Conservation (phyloP, 2,329 filamentous ascomycete species). For the Xylariaceae sp. region DNA sequence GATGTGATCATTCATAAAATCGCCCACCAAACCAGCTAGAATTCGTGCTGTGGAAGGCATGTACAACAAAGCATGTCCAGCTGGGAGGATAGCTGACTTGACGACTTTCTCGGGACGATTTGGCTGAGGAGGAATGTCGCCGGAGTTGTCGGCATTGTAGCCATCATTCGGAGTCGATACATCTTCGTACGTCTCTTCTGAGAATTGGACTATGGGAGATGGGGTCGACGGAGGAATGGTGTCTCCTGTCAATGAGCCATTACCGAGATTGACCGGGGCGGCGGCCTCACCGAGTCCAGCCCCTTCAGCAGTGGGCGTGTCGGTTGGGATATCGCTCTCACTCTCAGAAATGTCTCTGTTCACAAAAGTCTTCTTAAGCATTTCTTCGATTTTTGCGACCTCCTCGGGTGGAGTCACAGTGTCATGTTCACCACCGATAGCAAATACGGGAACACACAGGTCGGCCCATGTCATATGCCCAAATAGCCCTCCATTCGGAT, state of each 20-base stretch:
- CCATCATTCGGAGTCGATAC: slow-evolving; percentile 45
- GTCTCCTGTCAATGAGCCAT: slow-evolving; percentile 23
- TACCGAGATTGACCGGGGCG: slow-evolving; percentile 41
- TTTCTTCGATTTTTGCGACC: slow-evolving; percentile 58
- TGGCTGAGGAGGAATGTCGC: slow-evolving; percentile 44
- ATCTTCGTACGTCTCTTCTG: slow-evolving; percentile 34
- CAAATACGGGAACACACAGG: slow-evolving; percentile 66
- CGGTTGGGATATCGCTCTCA: slow-evolving; percentile 5
- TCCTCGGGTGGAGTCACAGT: slow-evolving; percentile 67
- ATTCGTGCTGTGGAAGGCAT: slow-evolving; percentile 68
- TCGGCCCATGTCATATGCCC: slow-evolving; percentile 66
- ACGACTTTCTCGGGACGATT: slow-evolving; percentile 50
- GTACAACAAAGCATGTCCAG: slow-evolving; percentile 81
- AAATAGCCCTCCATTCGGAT: slow-evolving; percentile 59
- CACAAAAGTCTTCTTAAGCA: slow-evolving; percentile 29
- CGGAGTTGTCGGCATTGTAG: slow-evolving; percentile 26
- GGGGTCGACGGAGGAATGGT: slow-evolving; percentile 30
- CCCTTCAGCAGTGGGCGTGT: slow-evolving; percentile 22
- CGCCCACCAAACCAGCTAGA: slow-evolving; percentile 73
- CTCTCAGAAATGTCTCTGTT: slow-evolving; percentile 2
- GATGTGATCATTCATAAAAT: slow-evolving; percentile 70
- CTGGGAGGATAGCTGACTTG: slow-evolving; percentile 64
- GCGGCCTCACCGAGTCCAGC: slow-evolving; percentile 42
- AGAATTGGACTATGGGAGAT: no score
- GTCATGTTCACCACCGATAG: slow-evolving; percentile 75